Base-by-base conservation (phyloP, 768 basidiomycete species). In the Gautieria morchelliformis region DNA sequence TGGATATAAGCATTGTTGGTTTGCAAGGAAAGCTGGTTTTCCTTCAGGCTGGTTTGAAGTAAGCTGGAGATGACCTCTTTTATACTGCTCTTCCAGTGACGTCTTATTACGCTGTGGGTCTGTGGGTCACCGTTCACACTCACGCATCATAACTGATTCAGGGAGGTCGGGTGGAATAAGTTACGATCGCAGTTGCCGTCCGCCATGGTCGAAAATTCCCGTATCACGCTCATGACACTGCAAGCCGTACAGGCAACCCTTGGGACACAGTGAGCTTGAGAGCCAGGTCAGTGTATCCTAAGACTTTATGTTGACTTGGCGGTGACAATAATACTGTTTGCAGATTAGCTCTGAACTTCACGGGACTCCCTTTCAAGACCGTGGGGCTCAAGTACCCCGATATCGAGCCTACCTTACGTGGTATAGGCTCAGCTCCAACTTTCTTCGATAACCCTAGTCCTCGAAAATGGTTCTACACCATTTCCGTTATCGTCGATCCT, bases 401-500 rank as follows among this genome's bases (percentile, higher is more conserved):
- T 17, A 60, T 64, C 24, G 53, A 60, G 46, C 57, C 63, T 7
- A 62, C 52, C 40, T 51, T 63, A 30, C 57, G 37, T 22, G 37
- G 30, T 10, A 32, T 64, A 3, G 63, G 63, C 27, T 50, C 59
- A 52, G 47, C 50, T 17, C 47, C 62, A 14, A 48, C 53, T 10
- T 41, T 39, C 19, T 35, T 27, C 32, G 75, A 77, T 9, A 73
- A 50, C 12, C 68, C 64, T 1, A 2, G 27, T 5, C 27, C 27
- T 27, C 27, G 27, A 27, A 27, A 27, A 27, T 27, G 27, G 27
- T 59, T 59, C 42, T 78, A 80, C 65, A 79, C 77, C 11, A 66
- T 79, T 0, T 81, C 82, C 0, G 69, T 74, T 24, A 78, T 84
- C 56, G 63, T 74, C 61, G 80, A 82, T 62, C 78, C 81, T 0